Percentiles rank a stretch among this genome's conserved stretches.
Evolutionary conservation across 2,329 filamentous ascomycete species (phyloP).

Genomic region (Coniochaeta prunicola): DNA sequence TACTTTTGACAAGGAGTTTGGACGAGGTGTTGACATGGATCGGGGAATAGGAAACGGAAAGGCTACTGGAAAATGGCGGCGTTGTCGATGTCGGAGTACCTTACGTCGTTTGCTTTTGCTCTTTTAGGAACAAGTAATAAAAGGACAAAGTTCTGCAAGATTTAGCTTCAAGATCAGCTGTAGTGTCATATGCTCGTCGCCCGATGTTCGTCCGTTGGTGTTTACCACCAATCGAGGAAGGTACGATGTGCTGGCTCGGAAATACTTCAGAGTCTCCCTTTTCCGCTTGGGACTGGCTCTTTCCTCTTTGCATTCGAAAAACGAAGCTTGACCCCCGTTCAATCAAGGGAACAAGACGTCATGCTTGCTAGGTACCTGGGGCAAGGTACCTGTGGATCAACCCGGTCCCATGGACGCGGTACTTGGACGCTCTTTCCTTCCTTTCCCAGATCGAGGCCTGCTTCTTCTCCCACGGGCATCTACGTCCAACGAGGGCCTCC

Average conservation of each 20-base stretch:
- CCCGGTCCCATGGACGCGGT: not conserved
- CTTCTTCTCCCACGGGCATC: not conserved
- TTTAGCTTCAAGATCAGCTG: too few relatives aligned
- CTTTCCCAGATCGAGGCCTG: not conserved
- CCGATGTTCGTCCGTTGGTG: not conserved
- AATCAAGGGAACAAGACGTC: not conserved
- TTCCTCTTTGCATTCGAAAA: not conserved
- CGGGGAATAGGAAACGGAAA: not conserved
- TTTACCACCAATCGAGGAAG: not conserved
- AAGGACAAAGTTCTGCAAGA: not conserved
- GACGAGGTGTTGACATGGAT: not conserved
- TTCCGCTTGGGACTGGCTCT: not conserved
- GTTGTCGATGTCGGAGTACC: not conserved
- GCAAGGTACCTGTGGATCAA: not conserved
- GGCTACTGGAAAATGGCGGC: not conserved
- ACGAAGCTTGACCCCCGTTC: not conserved
- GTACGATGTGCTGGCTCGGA: not conserved
- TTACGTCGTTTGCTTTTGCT: not conserved
- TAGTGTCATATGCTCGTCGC: not conserved
- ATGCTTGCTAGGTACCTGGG: not conserved
- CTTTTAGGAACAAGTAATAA: not conserved
- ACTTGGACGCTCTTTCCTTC: not conserved
- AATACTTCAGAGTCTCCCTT: not conserved
- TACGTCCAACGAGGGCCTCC: not conserved
- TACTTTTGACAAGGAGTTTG: not conserved